Evolutionary conservation across 768 basidiomycete genomes (phyloP), one percentile per base, ranked within the genome.

Genomic region (Trametes sanguinea): DNA sequence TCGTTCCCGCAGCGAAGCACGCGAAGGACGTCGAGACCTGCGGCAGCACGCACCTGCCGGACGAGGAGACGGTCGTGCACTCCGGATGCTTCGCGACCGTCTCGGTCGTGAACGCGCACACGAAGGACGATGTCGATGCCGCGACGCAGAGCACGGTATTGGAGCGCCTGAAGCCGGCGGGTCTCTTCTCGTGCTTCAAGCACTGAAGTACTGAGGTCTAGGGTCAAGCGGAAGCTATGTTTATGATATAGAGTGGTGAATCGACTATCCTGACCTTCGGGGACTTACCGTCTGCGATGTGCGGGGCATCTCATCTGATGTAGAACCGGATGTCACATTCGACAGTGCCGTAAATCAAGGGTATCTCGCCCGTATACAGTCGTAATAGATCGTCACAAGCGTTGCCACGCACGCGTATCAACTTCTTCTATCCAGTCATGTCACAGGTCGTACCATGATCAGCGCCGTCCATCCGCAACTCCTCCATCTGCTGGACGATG

Each of bases 11-110:
- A 60, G 65, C 35, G 11, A 37, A 71, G n/a, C 61, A 63, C 6
- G 74, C 74, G 6, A 71, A 65, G 39, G 81, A 85, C 63, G 78
- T 82, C 16, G 62, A 66, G 40, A 79, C 78, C 3, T 85, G 83
- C 65, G 81, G 81, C 9, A 73, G 74, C 13, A 76, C 67, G 39
- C 71, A 73, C 42, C 71, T 84, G 39, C 79, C 81, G 2, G 75
- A 72, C 30, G 83, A 85, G 71, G 71, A 71, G 27, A 73, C 71
- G 6, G 77, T 79, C 5, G 72, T 81, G 13, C 64, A 47, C 17
- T 56, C 63, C 4, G 79, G 81, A 3, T 83, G 82, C 64, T 77
- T 76, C 64, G 77, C 75, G 5, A 80, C 77, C 40, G 81, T 85
- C 42, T 63, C 65, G 39, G 67, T 68, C 14, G 56, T 70, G 46